Conservation (phyloP, 257 asterid species). For the Fraxinus anomala region DNA sequence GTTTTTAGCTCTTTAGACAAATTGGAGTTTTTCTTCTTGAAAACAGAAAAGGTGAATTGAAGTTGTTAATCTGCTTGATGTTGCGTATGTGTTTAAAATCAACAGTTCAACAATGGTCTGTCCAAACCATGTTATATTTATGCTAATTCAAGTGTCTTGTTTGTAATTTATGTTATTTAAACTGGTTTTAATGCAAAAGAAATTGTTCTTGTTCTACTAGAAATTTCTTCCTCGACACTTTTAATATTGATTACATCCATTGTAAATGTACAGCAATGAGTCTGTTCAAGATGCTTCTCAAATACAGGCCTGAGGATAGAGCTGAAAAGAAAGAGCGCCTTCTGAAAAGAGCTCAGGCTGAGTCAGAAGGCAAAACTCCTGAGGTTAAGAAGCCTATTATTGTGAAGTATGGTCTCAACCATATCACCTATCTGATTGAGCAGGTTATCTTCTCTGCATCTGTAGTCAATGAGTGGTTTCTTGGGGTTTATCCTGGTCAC, state of each 20-base stretch:
- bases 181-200: background rate
- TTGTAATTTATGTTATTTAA: background rate
- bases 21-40: background rate
- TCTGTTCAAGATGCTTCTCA: conserved; percentile 58
- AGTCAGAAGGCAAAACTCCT: conserved; percentile 51
- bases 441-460: conserved; percentile 34
- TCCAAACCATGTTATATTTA: background rate
- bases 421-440: conserved; percentile 58
- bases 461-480: background rate
- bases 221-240: background rate
- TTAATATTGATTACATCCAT: background rate
- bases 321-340: conserved; percentile 62
- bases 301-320: conserved; percentile 61
- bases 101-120: no score
- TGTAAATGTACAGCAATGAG: conserved; percentile 38
- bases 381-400: conserved; percentile 58
- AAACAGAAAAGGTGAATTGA: background rate
- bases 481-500: background rate
- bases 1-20: background rate
- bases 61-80: background rate
- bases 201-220: background rate
- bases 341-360: conserved; percentile 63
- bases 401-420: conserved; percentile 64
- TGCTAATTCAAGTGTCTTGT: background rate
- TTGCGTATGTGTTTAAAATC: no score